Percentiles rank a stretch among this genome's conserved stretches.
These are phyloP conservation scores for Amphirosellinia nigrospora DNA, from an alignment of 495 filamentous ascomycete genomes.

Conservation along the genomic window DNA sequence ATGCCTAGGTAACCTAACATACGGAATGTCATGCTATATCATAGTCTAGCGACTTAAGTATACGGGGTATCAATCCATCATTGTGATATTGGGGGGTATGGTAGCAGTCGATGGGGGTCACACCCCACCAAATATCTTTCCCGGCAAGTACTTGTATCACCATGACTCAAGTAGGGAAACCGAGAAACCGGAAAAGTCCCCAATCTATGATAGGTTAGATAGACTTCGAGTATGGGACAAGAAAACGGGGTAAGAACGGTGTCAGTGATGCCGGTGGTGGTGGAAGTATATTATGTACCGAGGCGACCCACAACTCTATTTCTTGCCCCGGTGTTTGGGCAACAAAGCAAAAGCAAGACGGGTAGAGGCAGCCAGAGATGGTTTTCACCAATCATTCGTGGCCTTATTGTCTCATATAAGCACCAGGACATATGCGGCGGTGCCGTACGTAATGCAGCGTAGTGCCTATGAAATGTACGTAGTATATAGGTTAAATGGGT, in stretches of 20 bases:
- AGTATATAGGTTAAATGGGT: neutral
- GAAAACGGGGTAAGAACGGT: neutral
- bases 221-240: neutral
- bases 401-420: neutral
- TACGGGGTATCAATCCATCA: conserved; percentile 3
- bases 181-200: neutral
- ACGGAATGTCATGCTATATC: neutral
- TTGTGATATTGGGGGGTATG: conserved; percentile 9
- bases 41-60: neutral
- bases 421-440: neutral
- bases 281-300: conserved; percentile 6
- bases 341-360: neutral
- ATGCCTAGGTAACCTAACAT: neutral
- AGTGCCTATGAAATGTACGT: neutral
- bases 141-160: neutral
- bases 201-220: neutral
- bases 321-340: neutral
- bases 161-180: neutral
- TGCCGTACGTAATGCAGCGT: neutral
- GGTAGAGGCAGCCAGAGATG: neutral
- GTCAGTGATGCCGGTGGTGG: neutral
- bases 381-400: neutral
- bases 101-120: conserved; percentile 14
- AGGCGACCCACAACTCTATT: conserved; percentile 5
- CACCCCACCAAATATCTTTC: conserved; percentile 7